Evolutionary conservation across 495 filamentous ascomycete species (phyloP).

Genomic region (Trichoderma asperelloides): DNA sequence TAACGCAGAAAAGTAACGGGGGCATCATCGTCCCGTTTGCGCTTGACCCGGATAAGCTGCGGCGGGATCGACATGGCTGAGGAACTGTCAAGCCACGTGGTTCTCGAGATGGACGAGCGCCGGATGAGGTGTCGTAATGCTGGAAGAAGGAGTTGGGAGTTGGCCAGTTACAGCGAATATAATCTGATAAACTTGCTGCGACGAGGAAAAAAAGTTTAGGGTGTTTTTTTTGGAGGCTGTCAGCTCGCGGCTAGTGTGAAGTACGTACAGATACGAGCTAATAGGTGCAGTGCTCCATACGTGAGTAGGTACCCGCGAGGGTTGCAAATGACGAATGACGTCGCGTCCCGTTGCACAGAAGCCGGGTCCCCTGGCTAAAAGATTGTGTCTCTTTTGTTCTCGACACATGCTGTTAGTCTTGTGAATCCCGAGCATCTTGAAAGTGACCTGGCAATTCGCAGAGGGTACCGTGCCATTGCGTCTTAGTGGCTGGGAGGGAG

Average conservation of each 20-base stretch:
- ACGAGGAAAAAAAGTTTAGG: not conserved
- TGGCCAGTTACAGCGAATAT: not conserved
- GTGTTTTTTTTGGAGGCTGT: slow-evolving; percentile 1
- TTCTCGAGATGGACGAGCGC: not conserved
- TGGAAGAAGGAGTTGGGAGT: not conserved
- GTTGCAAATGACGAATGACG: slow-evolving; percentile 5
- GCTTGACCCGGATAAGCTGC: slow-evolving; percentile 43
- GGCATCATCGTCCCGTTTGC: slow-evolving; percentile 42
- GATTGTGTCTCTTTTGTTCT: not conserved
- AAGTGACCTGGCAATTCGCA: too few species aligned
- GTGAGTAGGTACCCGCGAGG: not conserved
- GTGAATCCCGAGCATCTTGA: too few species aligned
- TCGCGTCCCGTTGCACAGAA: not conserved
- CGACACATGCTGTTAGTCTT: not conserved
- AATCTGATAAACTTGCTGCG: not conserved
- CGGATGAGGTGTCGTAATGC: not conserved
- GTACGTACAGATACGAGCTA: slow-evolving; percentile 1
- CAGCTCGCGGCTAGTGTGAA: not conserved
- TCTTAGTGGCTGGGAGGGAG: too few species aligned
- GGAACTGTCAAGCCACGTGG: not conserved
- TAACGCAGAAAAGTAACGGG: slow-evolving; percentile 45
- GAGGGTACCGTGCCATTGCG: too few species aligned
- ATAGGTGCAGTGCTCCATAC: not conserved
- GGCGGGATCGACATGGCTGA: slow-evolving; percentile 42
- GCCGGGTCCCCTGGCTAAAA: not conserved